Conservation (phyloP, 1,284 basidiomycete species). For the Neotropicomus parvogracilis region DNA sequence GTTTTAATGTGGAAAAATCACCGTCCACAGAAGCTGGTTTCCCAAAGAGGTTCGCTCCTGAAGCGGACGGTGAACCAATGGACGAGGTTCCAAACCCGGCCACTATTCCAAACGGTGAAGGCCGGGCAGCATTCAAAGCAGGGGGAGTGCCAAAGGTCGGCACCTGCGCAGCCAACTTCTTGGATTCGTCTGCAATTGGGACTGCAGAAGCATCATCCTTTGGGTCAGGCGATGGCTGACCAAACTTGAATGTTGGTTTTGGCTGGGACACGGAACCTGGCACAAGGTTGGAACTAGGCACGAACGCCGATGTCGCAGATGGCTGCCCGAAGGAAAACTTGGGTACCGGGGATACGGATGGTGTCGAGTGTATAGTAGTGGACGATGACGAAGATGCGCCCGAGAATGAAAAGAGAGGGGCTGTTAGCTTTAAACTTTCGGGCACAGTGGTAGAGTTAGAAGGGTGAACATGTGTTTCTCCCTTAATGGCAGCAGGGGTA, state of each 20-base stretch:
- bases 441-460: constrained; percentile 5
- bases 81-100: constrained; percentile 17
- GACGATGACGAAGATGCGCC: constrained; percentile 13
- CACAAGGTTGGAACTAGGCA: constrained; percentile 9
- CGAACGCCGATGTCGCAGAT: constrained; percentile 13
- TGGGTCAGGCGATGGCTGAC: constrained; percentile 14
- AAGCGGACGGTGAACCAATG: constrained; percentile 4
- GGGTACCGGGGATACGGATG: constrained; percentile 9
- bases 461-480: constrained; percentile 8
- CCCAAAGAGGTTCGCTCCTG: constrained; percentile 10
- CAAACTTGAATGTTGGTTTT: constrained; percentile 24
- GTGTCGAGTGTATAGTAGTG: constrained; percentile 1
- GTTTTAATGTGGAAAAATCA: constrained; percentile 8
- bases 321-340: constrained; percentile 30
- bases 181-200: constrained; percentile 12
- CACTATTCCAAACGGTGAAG: constrained; percentile 14
- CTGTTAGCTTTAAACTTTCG: constrained; percentile 18
- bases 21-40: constrained; percentile 9
- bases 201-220: constrained; percentile 5
- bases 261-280: constrained; percentile 15
- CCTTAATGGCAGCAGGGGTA: constrained; percentile 9
- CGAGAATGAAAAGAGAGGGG: constrained; percentile 22
- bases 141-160: constrained; percentile 12
- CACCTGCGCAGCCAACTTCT: constrained; percentile 15
- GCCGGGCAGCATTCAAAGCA: constrained; percentile 18